A percentile compares a stretch with the other conserved stretches of the same genome.
These are phyloP conservation scores for Flaveria ramosissima DNA, from an alignment of 129 eudicot species.

Conservation along the genomic window DNA sequence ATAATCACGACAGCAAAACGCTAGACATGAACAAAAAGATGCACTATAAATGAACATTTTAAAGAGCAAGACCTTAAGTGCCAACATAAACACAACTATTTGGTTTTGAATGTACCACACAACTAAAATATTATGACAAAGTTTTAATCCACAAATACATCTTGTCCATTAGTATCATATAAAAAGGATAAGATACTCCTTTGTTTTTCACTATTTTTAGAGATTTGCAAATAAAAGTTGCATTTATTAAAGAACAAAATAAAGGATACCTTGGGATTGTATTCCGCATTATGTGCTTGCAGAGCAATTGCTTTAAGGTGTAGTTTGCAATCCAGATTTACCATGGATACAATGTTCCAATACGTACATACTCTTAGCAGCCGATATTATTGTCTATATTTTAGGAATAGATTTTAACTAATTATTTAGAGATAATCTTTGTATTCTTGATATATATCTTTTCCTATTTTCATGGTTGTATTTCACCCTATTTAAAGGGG, in stretches of 20 bases:
- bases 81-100: not conserved
- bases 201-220: not conserved
- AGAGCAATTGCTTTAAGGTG: conserved; percentile 54
- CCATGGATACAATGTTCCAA: conserved; percentile 55
- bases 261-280: conserved; percentile 41
- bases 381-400: no score
- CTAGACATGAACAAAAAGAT: conserved; percentile 38
- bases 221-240: not conserved
- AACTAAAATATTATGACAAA: not conserved
- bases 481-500: no score
- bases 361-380: not conserved
- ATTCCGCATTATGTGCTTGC: conserved; percentile 57
- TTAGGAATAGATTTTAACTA: no score
- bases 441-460: no score
- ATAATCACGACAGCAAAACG: conserved; percentile 98
- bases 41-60: not conserved
- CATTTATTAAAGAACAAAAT: not conserved
- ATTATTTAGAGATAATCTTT: no score
- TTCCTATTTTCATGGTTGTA: no score
- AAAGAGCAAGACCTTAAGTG: not conserved
- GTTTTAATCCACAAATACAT: not conserved
- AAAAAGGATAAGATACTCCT: conserved; percentile 3
- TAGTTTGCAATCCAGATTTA: conserved; percentile 54
- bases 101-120: not conserved
- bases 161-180: not conserved